Percentiles rank a stretch among this genome's conserved stretches.
Evolutionary conservation across 2,329 filamentous ascomycete species (phyloP).

Genomic region (Bipolaris oryzae): DNA sequence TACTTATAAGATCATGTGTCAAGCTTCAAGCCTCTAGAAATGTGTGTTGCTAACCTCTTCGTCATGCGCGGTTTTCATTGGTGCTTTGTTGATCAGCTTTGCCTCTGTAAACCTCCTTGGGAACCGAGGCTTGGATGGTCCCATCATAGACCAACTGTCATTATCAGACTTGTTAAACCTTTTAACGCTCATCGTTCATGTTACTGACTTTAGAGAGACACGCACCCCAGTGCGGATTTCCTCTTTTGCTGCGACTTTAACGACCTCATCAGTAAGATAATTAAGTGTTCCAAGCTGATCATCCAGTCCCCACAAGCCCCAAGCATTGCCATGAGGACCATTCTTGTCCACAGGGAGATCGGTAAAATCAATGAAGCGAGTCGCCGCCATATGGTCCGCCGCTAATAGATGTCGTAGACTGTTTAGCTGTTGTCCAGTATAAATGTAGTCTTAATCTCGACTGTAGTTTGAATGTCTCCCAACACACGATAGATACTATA

Average conservation of each 20-base stretch:
- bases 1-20: neutral
- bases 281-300: conserved; percentile 62
- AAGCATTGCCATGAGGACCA: conserved; percentile 46
- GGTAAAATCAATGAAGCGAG: neutral
- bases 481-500: neutral
- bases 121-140: neutral
- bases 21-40: neutral
- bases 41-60: conserved; percentile 1
- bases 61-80: conserved; percentile 31
- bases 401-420: neutral
- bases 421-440: neutral
- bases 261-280: conserved; percentile 54
- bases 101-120: neutral
- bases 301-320: conserved; percentile 58
- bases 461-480: neutral
- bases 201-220: conserved; percentile 23
- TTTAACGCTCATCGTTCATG: neutral
- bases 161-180: neutral
- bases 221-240: conserved; percentile 18
- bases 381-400: neutral
- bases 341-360: conserved; percentile 16
- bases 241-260: conserved; percentile 50
- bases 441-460: neutral
- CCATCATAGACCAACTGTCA: neutral
- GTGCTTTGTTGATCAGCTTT: conserved; percentile 11